A percentile compares a stretch with the other conserved stretches of the same genome.
These are phyloP conservation scores for Centaurea solstitialis DNA, from an alignment of 129 eudicot genomes.

Conservation along the genomic window DNA sequence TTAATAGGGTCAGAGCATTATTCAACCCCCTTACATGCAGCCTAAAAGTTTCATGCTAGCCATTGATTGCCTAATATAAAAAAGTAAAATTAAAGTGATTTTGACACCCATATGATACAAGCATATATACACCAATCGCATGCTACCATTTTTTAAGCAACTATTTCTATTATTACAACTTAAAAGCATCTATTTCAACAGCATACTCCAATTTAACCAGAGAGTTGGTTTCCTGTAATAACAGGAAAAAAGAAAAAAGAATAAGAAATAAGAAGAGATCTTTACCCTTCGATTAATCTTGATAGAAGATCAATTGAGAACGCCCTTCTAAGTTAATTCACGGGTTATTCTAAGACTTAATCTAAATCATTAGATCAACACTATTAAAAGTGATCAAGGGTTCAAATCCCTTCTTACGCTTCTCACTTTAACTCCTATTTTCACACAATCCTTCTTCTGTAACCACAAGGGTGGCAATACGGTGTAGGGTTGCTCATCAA, in stretches of 20 bases:
- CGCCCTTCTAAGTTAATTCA: too few relatives aligned
- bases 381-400: too few relatives aligned
- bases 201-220: not conserved
- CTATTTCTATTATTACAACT: not conserved
- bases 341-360: too few relatives aligned
- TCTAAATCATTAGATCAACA: too few relatives aligned
- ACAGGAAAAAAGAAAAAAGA: too few relatives aligned
- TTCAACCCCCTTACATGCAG: conserved; percentile 3
- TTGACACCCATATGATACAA: conserved; percentile 11
- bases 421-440: too few relatives aligned
- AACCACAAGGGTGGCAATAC: too few relatives aligned
- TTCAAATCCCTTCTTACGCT: too few relatives aligned
- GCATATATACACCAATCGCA: not conserved
- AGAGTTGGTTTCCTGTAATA: not conserved
- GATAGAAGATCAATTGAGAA: too few relatives aligned
- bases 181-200: conserved; percentile 5
- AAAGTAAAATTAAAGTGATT: conserved; percentile 18
- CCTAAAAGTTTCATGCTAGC: not conserved
- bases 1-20: conserved; percentile 15
- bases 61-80: conserved; percentile 15
- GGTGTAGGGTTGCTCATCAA: too few relatives aligned
- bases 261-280: not conserved
- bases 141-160: not conserved
- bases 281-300: too few relatives aligned
- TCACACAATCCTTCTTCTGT: too few relatives aligned